Evolutionary conservation across 176 grass and related monocot genomes (phyloP), one percentile per base, ranked within the genome.

Genomic region (Musa itinerans): DNA sequence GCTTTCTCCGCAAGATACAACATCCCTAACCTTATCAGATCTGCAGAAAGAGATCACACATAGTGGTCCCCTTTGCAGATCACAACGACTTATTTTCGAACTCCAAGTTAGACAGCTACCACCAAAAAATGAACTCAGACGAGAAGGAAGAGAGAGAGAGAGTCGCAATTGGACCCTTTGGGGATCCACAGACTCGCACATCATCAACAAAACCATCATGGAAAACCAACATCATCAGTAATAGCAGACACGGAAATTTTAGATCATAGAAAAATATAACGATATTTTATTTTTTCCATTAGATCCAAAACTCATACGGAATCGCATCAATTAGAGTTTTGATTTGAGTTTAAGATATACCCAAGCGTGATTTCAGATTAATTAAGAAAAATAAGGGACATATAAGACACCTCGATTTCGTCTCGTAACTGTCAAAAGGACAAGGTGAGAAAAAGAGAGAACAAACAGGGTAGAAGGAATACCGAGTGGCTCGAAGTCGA

Each of bases 401-500:
- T 43, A 43, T 43, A 43, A 43, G 34, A 43, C 4, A 43, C 34
- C 34, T 43, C 34, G 34, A 43, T 43, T 43, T 43, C 4, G 34
- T 43, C 34, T 5, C 34, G 4, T 43, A 6, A 43, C 3, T 6
- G 34, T 43, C 34, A 43, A 43, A 43, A 43, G 10, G 27, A 9
- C 5, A 52, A 63, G 49, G 6, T n/a, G 22, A 34, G 50, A 8
- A 12, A 52, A 24, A 24, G 24, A 27, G n/a, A 12, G 34, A 61
- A 23, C 16, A 57, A 10, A 14, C 22, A 21, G 50, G 12, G 4
- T 6, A 58, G 49, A 53, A 15, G 59, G 61, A 21, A 16, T 73
- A 80, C 78, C 78, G n/a, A 63, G 11, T 73, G 69, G 64, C 29
- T 63, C 78, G 20, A 25, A 57, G 55, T 53, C 53, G 55, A 73